These are phyloP conservation scores for Circinella minor DNA, from an alignment of 371 early-diverging fungal genomes.

Conservation along the genomic window DNA sequence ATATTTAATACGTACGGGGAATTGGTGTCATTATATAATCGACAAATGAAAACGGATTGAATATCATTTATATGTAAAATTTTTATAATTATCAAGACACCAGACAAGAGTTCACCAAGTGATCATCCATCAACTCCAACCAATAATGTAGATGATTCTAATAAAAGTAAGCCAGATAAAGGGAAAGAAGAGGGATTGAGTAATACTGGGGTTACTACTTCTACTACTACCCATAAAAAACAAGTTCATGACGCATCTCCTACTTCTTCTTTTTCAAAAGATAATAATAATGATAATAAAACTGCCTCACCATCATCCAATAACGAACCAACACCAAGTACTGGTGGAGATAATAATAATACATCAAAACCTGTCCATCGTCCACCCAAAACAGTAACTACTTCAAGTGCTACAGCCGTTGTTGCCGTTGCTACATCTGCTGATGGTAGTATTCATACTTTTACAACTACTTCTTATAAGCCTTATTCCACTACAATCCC, in stretches of 20 bases:
- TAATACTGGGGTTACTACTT: neutral
- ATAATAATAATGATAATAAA: neutral
- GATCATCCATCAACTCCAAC: neutral
- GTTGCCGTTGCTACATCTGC: constrained; percentile 17
- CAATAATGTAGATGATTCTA: neutral
- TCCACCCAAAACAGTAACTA: constrained; percentile 10
- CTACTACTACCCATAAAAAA: neutral
- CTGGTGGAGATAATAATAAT: neutral
- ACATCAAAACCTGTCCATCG: neutral
- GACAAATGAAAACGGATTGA: too few species aligned
- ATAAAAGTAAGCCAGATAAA: constrained; percentile 2
- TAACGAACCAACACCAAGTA: too few species aligned
- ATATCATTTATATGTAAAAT: too few species aligned
- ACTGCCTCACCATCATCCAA: too few species aligned
- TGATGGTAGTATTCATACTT: constrained; percentile 14
- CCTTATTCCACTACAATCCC: constrained; percentile 10
- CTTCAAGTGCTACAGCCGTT: constrained; percentile 15
- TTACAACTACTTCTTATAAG: constrained; percentile 16
- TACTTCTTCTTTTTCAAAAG: constrained; percentile 1
- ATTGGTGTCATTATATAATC: too few species aligned
- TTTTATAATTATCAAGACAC: neutral
- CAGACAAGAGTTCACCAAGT: neutral
- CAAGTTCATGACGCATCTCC: neutral
- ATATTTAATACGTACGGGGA: too few species aligned
- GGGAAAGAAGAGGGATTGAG: neutral